Evolutionary conservation across 1,139 yeast genomes (phyloP), one percentile per base, ranked within the genome.

Genomic region (Candida sp.): DNA sequence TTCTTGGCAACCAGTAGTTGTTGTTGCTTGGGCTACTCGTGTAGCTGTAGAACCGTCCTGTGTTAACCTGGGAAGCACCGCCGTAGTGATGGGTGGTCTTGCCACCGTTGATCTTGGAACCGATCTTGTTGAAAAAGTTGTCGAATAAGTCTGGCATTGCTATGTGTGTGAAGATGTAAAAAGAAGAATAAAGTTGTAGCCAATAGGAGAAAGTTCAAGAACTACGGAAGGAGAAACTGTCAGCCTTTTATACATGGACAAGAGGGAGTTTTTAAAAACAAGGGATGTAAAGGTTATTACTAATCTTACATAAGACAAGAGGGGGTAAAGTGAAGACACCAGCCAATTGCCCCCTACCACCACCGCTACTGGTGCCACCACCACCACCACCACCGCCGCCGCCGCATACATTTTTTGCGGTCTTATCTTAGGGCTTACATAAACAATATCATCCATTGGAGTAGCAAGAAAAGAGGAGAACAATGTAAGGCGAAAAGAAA

Each of bases 61-160:
- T 58, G 52, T 75, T 76, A 4, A 75, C 79, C 52, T 69, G 78
- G 4, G 68, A 57, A 5, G 68, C 54, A 39, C 67, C 67, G 27
- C 67, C 65, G 51, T 75, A 73, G 49, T 68, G 74, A 31, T 61
- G 66, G 6, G 59, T 59, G 28, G 69, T 58, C 48, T 68, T 69
- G 11, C 77, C 77, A 26, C 78, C 78, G 50, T 67, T 68, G 37
- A 74, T 51, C 39, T 69, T 65, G 33, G 69, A 56, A 34, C 68
- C 63, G 30, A 75, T 59, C 48, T 67, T 70, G 37, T 62, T 65
- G 52, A 73, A 73, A 46, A 76, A 66, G 55, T 73, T 72, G 51
- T 76, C 81, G 54, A 76, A 76, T 59, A 76, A 64, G 60, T 73
- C 80, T 23, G 79, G 78, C 80, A 75, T 75, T n/a, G n/a, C n/a